Percentiles rank a stretch among this genome's conserved stretches.
These are phyloP conservation scores for Populus ilicifolia DNA, from an alignment of 345 rosid genomes.

Conservation along the genomic window DNA sequence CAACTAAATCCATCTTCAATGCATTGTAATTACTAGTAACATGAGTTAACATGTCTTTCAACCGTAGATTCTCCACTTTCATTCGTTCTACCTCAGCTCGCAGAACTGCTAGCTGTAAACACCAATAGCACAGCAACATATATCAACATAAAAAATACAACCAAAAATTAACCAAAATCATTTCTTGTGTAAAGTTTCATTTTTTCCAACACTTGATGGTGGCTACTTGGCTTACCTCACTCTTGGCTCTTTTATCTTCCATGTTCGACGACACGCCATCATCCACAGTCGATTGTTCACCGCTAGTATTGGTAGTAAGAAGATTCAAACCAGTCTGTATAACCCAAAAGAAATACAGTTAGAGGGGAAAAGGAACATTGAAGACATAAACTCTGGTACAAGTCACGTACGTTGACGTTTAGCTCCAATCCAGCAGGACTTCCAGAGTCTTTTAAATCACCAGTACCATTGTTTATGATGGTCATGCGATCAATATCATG, in stretches of 20 bases:
- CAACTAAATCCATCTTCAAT: slow-evolving; percentile 41
- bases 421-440: slow-evolving; percentile 25
- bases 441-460: neutral
- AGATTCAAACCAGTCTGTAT: slow-evolving; percentile 63
- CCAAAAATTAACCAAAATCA: neutral
- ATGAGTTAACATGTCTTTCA: slow-evolving; percentile 39
- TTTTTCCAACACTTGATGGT: neutral
- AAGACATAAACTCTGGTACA: neutral
- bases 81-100: slow-evolving; percentile 47
- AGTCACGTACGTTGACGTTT: slow-evolving; percentile 40
- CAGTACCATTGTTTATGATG: neutral
- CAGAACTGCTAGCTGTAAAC: slow-evolving; percentile 39
- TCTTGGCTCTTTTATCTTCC: slow-evolving; percentile 47
- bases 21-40: slow-evolving; percentile 43
- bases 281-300: slow-evolving; percentile 62
- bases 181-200: neutral
- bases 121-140: neutral
- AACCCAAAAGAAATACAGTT: neutral
- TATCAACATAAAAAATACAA: neutral
- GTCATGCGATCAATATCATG: neutral
- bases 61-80: slow-evolving; percentile 48
- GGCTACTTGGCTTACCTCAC: slow-evolving; percentile 36
- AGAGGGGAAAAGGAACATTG: neutral
- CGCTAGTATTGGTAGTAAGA: slow-evolving; percentile 49
- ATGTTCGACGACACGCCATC: slow-evolving; percentile 48